phyloP scores from a whole-genome alignment of 495 filamentous ascomycete genomes.

The Sporormia fimetaria region DNA sequence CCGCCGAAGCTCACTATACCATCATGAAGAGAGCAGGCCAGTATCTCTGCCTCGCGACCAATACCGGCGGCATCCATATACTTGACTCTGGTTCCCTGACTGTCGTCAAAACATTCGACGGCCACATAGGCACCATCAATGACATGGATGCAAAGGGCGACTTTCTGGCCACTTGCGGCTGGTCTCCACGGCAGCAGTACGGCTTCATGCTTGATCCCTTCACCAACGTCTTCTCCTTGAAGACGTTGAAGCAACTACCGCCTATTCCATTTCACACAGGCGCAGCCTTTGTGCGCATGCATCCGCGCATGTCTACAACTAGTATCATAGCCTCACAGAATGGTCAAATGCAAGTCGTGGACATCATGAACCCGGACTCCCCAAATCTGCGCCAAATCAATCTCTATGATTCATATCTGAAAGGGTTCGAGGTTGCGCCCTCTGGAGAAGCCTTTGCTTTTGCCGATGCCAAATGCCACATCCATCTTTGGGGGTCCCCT shows the following conservation, averaged over 20 bases:
- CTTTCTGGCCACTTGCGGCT: slow-evolving; percentile 90
- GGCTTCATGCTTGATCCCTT: slow-evolving; percentile 69
- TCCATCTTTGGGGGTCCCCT: slow-evolving; percentile 87
- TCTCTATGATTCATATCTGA: slow-evolving; percentile 54
- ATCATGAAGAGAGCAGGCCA: slow-evolving; percentile 75
- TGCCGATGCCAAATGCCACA: slow-evolving; percentile 61
- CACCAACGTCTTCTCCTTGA: slow-evolving; percentile 89
- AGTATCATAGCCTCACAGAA: slow-evolving; percentile 80
- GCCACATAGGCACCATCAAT: slow-evolving; percentile 70
- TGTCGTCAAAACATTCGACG: slow-evolving; percentile 75
- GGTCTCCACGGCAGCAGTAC: slow-evolving; percentile 57
- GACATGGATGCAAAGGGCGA: slow-evolving; percentile 94
- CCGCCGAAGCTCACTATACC: slow-evolving; percentile 63
- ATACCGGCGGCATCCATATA: slow-evolving; percentile 71
- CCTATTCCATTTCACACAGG: slow-evolving; percentile 87
- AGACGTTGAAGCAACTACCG: slow-evolving; percentile 68
- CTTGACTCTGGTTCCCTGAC: slow-evolving; percentile 67
- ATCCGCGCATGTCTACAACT: slow-evolving; percentile 86
- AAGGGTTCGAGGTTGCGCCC: slow-evolving; percentile 69
- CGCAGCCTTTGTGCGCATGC: slow-evolving; percentile 87
- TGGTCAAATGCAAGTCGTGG: slow-evolving; percentile 87
- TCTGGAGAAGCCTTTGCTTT: slow-evolving; percentile 83
- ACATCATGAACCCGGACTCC: slow-evolving; percentile 86
- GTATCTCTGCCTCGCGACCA: slow-evolving; percentile 85
- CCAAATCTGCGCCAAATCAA: slow-evolving; percentile 82